Evolutionary conservation across 2,329 filamentous ascomycete genomes (phyloP), one percentile per base, ranked within the genome.

Genomic region (Talaromyces sp.): DNA sequence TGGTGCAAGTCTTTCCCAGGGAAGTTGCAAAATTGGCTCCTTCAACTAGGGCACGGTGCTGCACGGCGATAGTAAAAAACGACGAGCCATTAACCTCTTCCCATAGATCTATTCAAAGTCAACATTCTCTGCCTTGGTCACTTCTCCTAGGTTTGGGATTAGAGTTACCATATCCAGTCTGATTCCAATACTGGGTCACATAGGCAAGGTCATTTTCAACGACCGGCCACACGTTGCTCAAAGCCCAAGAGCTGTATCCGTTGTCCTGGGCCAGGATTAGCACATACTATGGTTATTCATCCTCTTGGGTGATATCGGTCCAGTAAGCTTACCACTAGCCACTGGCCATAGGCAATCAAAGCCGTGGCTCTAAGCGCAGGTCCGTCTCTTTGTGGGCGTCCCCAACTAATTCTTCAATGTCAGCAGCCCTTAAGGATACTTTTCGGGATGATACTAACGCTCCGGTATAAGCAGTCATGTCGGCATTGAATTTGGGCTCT

Each of bases 41-140:
- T 77, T 78, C 71, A 3, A 82, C 75, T 69, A 83, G 73, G 71
- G 87, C 83, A 70, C 90, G 86, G 73, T 93, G 87, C 66, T 90
- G 87, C 43, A 84, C 84, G 6, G 86, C 85, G 33, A 87, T 80
- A 1, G 91, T 94, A 78, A 93, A 95, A 81, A 92, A 94, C 1
- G 90, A 92, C 39, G 85, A 88, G 52, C 90, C 89, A 31, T 82
- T 80, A 24, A 93, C 86, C 76, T 94, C 91, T 75, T 94, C 91
- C 91, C 91, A 94, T 7, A 94, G 82, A 74, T 94, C 72, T 71
- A 47, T 27, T n/a, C 33, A 14, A 47, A 24, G 13, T 24, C 39
- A 33, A 13, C 22, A 22, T 24, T 33, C 35, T 37, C 19, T 4
- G 9, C 24, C 11, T 41, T n/a, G 33, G 37, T 24, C 11, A 14